Percentiles rank a stretch among this genome's conserved stretches.
Evolutionary conservation across 2,329 filamentous ascomycete species (phyloP).

Genomic region (Knufia fluminis): DNA sequence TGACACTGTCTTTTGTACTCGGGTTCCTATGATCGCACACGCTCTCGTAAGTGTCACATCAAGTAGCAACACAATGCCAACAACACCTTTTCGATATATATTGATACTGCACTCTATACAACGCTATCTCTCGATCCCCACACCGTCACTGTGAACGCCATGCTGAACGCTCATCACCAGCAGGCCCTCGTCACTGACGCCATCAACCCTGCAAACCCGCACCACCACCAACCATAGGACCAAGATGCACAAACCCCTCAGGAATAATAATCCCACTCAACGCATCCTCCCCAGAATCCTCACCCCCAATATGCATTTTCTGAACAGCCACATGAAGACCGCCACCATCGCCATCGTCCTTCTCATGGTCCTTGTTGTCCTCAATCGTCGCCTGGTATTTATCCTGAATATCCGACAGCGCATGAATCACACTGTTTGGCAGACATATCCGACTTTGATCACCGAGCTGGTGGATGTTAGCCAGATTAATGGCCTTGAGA

Average conservation of each 20-base stretch:
- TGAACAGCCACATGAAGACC: not conserved
- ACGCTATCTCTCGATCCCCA: no score
- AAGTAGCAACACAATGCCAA: no score
- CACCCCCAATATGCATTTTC: not conserved
- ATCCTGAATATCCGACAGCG: slow-evolving; percentile 1
- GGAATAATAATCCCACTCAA: not conserved
- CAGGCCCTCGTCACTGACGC: no score
- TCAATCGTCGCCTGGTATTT: not conserved
- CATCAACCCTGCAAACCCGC: no score
- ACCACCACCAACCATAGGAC: not conserved
- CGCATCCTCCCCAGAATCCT: not conserved
- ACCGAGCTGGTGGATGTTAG: slow-evolving; percentile 7
- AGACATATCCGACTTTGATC: not conserved
- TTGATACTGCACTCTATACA: no score
- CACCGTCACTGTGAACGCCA: no score
- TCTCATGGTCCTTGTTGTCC: not conserved
- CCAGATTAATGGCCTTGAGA: not conserved
- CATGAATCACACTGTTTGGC: slow-evolving; percentile 3
- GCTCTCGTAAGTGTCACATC: no score
- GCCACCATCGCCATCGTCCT: not conserved
- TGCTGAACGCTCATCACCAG: no score
- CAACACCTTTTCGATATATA: no score
- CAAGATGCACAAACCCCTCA: not conserved
- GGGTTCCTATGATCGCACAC: no score
- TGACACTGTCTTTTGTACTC: no score